Evolutionary conservation across 345 rosid genomes (phyloP), one percentile per base, ranked within the genome.

Genomic region (Theobroma cacao): DNA sequence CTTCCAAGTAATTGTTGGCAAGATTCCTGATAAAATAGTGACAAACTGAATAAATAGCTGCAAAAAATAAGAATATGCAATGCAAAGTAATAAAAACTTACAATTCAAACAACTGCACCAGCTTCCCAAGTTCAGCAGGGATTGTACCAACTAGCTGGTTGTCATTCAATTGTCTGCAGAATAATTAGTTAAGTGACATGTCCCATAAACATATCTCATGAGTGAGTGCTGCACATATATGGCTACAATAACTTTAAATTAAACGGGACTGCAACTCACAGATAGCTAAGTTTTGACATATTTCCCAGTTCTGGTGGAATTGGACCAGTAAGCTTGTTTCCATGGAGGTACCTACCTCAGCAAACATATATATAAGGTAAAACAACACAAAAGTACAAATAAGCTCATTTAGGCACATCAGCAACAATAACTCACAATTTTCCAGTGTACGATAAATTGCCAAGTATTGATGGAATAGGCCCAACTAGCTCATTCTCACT

Each of bases 221-320:
- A 78, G n/a, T 17, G 59, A 59, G 67, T 45, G 66, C 74, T 31
- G 15, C 41, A 77, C 7, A 52, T 24, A 31, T 2, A 4, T 22
- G 11, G 8, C 18, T 8, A 61, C 20, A 13, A 55, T 17, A 1
- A 12, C 17, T 7, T 2, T 74, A 33, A 36, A 12, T n/a, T 52
- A 17, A 24, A 13, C 28, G 26, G 48, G 33, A 33, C 4, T 20
- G 31, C 9, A 63, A 55, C 96, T 86, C 79, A 97, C 99, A 97
- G 81, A 76, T 97, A 97, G 84, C 99, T 97, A 72, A 97, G 95
- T 43, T 83, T 92, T 33, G 99, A 91, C 98, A 97, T 97, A 67
- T 97, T 93, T 58, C 99, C 99, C 58, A 97, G 94, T 84, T 97
- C 99, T 4, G 99, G 85, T n/a, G 99, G 99, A 72, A 97, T 88